Conservation (phyloP, 257 asterid genomes). For the Capsicum pubescens region DNA sequence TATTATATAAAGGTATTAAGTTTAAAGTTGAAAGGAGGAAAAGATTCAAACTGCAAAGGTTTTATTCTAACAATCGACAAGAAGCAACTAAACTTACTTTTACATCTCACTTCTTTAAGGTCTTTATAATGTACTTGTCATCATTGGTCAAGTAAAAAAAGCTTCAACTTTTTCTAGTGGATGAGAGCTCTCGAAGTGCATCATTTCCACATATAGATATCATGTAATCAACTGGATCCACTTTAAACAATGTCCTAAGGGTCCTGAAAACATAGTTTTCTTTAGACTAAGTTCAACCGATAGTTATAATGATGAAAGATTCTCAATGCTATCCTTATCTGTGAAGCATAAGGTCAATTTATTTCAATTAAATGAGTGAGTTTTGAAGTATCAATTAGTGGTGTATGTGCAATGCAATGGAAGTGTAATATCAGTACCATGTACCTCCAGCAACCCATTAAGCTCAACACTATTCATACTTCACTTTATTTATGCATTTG, state of each 20-base stretch:
- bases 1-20: not conserved
- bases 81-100: slow-evolving; percentile 66
- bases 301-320: slow-evolving; percentile 2
- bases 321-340: not conserved
- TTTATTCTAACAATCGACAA: not conserved
- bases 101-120: slow-evolving; percentile 90
- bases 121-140: slow-evolving; percentile 93
- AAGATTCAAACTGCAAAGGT: not conserved
- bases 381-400: not conserved
- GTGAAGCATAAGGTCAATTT: too few relatives aligned
- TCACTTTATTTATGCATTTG: not conserved
- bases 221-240: slow-evolving; percentile 98
- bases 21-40: not conserved
- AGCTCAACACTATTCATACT: not conserved
- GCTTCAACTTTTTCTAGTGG: slow-evolving; percentile 97
- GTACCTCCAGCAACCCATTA: not conserved
- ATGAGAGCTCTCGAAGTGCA: slow-evolving; percentile 94
- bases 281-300: not conserved
- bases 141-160: slow-evolving; percentile 88
- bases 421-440: not conserved
- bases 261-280: slow-evolving; percentile 57
- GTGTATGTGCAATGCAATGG: not conserved
- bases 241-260: slow-evolving; percentile 78
- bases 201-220: slow-evolving; percentile 89
- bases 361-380: too few relatives aligned